Conservation (phyloP, 148 eudicot genomes). For the Rhododendron molle region DNA sequence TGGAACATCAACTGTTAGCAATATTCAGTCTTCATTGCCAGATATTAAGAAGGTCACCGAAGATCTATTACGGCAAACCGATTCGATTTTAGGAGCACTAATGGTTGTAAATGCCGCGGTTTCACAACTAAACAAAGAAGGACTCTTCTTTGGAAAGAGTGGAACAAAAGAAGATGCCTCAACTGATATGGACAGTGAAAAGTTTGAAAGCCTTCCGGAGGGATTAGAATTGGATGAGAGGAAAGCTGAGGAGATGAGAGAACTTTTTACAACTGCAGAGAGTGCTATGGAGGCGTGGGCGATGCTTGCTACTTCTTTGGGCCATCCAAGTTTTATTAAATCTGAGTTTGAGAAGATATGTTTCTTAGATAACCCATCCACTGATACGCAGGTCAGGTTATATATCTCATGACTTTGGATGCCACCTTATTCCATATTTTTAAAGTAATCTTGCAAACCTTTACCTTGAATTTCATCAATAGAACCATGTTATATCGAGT, state of each 20-base stretch:
- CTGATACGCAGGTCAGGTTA: slow-evolving; percentile 85
- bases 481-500: background rate
- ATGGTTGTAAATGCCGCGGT: slow-evolving; percentile 82
- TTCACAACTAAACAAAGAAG: slow-evolving; percentile 52
- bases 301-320: slow-evolving; percentile 86
- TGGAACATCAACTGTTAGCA: slow-evolving; percentile 21
- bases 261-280: slow-evolving; percentile 86
- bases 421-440: background rate
- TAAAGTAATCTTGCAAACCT: background rate
- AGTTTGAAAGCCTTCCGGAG: slow-evolving; percentile 19
- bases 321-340: slow-evolving; percentile 84
- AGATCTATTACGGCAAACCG: slow-evolving; percentile 81
- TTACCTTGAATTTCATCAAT: slow-evolving; percentile 1
- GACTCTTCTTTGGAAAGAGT: slow-evolving; percentile 28
- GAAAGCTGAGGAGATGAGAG: slow-evolving; percentile 81
- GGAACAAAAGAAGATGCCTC: slow-evolving; percentile 34
- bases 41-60: slow-evolving; percentile 84
- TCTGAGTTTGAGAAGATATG: slow-evolving; percentile 95
- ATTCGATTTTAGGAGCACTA: slow-evolving; percentile 74
- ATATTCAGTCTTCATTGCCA: slow-evolving; percentile 53
- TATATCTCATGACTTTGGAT: slow-evolving; percentile 1
- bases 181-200: slow-evolving; percentile 24
- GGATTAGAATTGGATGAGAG: slow-evolving; percentile 51
- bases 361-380: slow-evolving; percentile 77
- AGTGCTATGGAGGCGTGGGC: slow-evolving; percentile 99